Evolutionary conservation across 2,329 filamentous ascomycete genomes (phyloP).

Genomic region (Sporothrix luriei): DNA sequence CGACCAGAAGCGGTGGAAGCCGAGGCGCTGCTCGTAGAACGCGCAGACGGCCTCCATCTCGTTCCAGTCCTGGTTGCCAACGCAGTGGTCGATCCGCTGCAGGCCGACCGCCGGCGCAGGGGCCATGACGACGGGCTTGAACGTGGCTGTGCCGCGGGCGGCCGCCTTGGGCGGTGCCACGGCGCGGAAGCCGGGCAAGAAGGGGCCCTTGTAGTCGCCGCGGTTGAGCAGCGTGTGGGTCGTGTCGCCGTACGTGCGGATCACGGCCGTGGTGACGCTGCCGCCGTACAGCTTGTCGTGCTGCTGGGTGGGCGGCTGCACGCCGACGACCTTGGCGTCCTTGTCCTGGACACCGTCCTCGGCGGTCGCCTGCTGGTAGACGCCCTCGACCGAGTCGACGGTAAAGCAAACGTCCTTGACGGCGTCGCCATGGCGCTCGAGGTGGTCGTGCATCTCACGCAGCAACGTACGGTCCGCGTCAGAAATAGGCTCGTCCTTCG

Average conservation of each 20-base stretch:
- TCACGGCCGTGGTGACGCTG: slow-evolving; percentile 72
- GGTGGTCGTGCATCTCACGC: slow-evolving; percentile 75
- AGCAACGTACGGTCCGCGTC: slow-evolving; percentile 67
- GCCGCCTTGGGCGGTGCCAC: slow-evolving; percentile 46
- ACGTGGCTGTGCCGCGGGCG: slow-evolving; percentile 28
- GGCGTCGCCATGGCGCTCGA: slow-evolving; percentile 86
- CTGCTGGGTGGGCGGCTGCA: slow-evolving; percentile 60
- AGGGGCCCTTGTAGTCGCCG: slow-evolving; percentile 68
- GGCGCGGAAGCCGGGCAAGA: slow-evolving; percentile 79
- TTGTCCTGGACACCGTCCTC: slow-evolving; percentile 52
- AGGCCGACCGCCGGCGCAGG: slow-evolving; percentile 66
- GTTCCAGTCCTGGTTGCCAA: slow-evolving; percentile 95
- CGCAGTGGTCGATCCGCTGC: slow-evolving; percentile 87
- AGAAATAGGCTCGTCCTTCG: slow-evolving; percentile 62
- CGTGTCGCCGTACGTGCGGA: slow-evolving; percentile 92
- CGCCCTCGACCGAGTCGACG: slow-evolving; percentile 82
- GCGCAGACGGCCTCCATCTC: slow-evolving; percentile 71
- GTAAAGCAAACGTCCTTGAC: slow-evolving; percentile 96
- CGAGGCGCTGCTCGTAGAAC: slow-evolving; percentile 84
- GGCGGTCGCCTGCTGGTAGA: slow-evolving; percentile 73
- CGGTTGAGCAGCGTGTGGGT: slow-evolving; percentile 89
- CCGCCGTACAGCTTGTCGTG: slow-evolving; percentile 68
- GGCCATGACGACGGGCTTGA: slow-evolving; percentile 48
- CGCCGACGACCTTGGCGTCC: slow-evolving; percentile 44
- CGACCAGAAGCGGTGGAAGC: slow-evolving; percentile 96